Conservation (phyloP, 75 land plant genomes). For the Pseudotsuga menziesii region DNA sequence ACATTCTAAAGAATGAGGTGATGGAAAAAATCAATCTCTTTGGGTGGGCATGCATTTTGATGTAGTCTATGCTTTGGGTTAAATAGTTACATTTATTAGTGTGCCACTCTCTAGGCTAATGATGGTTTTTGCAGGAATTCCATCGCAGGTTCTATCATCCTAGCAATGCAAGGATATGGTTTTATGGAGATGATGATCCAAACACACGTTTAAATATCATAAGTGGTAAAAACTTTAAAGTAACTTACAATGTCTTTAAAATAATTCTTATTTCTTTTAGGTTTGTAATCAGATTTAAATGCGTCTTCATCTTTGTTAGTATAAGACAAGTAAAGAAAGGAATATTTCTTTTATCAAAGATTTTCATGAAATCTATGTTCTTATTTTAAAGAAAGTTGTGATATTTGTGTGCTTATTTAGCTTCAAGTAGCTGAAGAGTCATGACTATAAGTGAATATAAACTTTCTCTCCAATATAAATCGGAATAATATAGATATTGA, state of each 20-base stretch:
- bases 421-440: too few species aligned
- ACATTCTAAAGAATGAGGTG: neutral
- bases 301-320: neutral
- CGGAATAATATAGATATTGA: too few species aligned
- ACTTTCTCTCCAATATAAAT: too few species aligned
- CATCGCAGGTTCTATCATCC: slow-evolving; percentile 94
- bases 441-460: too few species aligned
- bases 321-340: neutral
- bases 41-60: neutral
- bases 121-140: slow-evolving; percentile 61
- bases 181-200: slow-evolving; percentile 98
- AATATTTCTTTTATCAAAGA: neutral
- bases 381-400: too few species aligned
- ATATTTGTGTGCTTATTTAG: too few species aligned
- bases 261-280: neutral
- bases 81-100: neutral
- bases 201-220: slow-evolving; percentile 73
- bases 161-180: slow-evolving; percentile 99
- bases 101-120: neutral
- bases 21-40: neutral
- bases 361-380: neutral
- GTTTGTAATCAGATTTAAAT: neutral
- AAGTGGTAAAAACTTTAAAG: slow-evolving; percentile 71
- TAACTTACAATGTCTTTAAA: neutral
- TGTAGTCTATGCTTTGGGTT: neutral